phyloP scores from a whole-genome alignment of 225 moss, liverwort and hornwort genomes.

The Asterella californica region DNA sequence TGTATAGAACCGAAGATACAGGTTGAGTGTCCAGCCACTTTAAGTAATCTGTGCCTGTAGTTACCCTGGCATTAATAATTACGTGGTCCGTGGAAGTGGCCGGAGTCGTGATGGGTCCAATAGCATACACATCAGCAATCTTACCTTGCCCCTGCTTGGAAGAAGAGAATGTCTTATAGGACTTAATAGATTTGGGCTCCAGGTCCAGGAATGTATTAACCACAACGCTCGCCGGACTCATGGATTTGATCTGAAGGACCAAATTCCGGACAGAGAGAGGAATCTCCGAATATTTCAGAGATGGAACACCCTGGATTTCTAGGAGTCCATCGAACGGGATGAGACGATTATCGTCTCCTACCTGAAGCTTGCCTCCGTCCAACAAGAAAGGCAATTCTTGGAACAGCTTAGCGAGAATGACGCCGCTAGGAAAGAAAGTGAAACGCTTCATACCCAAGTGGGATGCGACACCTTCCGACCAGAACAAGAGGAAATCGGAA shows the following conservation, averaged over 20 bases:
- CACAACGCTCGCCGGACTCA: background rate
- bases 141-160: too few relatives aligned
- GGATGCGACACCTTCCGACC: background rate
- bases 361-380: background rate
- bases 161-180: background rate
- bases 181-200: background rate
- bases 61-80: background rate
- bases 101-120: background rate
- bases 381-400: background rate
- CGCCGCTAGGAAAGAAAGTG: background rate
- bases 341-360: background rate
- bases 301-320: background rate
- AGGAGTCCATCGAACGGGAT: background rate
- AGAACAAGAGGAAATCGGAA: background rate
- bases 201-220: conserved; percentile 4
- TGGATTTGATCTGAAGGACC: background rate
- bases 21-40: conserved; percentile 8
- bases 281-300: background rate
- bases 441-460: background rate
- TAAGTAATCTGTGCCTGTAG: background rate
- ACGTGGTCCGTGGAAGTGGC: background rate
- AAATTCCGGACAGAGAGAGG: background rate
- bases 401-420: background rate
- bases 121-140: background rate
- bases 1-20: conserved; percentile 4